A percentile compares a stretch with the other conserved stretches of the same genome.
These are phyloP conservation scores for Naganishia liquefaciens DNA, from an alignment of 1,284 basidiomycete genomes.

Conservation along the genomic window DNA sequence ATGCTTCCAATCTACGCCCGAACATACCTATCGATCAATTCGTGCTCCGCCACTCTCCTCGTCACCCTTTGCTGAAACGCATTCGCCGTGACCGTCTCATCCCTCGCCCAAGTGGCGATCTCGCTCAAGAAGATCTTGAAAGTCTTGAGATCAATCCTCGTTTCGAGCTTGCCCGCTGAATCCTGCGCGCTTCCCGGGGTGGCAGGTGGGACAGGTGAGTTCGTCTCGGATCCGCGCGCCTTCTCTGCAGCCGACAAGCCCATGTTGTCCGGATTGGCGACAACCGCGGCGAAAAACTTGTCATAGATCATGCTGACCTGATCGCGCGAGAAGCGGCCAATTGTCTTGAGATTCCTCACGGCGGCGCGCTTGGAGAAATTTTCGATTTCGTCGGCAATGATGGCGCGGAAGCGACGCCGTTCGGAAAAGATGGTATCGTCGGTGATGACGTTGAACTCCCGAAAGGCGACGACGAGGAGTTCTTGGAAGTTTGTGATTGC, in stretches of 20 bases:
- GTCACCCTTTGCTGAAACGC: slow-evolving; percentile 74
- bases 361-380: slow-evolving; percentile 94
- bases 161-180: slow-evolving; percentile 77
- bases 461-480: slow-evolving; percentile 89
- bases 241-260: slow-evolving; percentile 26
- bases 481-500: slow-evolving; percentile 99
- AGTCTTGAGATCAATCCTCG: slow-evolving; percentile 79
- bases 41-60: slow-evolving; percentile 56
- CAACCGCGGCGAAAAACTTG: slow-evolving; percentile 83
- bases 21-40: slow-evolving; percentile 55
- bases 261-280: slow-evolving; percentile 61
- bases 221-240: slow-evolving; percentile 5
- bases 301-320: slow-evolving; percentile 89
- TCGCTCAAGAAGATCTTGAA: slow-evolving; percentile 89
- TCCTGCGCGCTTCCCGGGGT: slow-evolving; percentile 43
- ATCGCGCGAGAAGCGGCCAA: slow-evolving; percentile 83
- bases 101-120: slow-evolving; percentile 91
- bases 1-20: slow-evolving; percentile 61
- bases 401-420: slow-evolving; percentile 79
- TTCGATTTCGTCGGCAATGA: slow-evolving; percentile 92
- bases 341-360: slow-evolving; percentile 79
- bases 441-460: slow-evolving; percentile 95
- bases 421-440: slow-evolving; percentile 92
- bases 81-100: slow-evolving; percentile 89
- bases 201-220: slow-evolving; percentile 12